Base-by-base conservation (phyloP, 129 eudicot genomes). In the Flaveria trinervia region DNA sequence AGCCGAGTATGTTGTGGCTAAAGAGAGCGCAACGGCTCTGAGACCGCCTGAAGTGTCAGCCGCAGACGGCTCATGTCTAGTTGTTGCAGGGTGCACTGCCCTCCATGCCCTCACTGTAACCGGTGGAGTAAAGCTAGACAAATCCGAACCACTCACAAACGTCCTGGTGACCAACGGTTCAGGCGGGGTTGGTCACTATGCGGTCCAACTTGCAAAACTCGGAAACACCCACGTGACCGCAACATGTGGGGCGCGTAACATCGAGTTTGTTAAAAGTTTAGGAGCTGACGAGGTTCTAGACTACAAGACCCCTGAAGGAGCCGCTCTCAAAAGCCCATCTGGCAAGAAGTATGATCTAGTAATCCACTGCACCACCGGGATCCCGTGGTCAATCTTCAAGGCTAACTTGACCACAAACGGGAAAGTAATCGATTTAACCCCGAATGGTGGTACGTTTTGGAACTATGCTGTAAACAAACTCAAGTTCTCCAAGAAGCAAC, bases 131-230 rank as follows among this genome's bases (percentile, higher is more conserved):
- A 84, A 86, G 48, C 86, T 89, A 8, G 91, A 86, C 10, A 82
- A 81, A 17, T 86, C 57, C 15, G 85, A 85, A 18, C 87, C 85
- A 4, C 81, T 48, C 48, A 82, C 82, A 55, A 89, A 86, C 77
- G 91, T 84, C 25, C 87, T 89, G 1, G 62, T 86, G 55, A 86
- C 95, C 3, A 89, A 89, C 1, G 89, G 85, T 6, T 86, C 91
- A 0, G 91, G 95, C 10, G 95, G 95, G 2, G 95, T 89, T 7
- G 95, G 95, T 23, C 95, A 89, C 76, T 86, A 82, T 5, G 95
- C 89, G 0, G 91, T 89, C 49, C 95, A 89, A 60, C 79, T 89
- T 2, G 95, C 95, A 1, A 89, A 89, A 62, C 82, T 86, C 2
- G 87, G 91, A 7, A 89, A 86, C 82, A 81, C 83, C 3, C 91